Base-by-base conservation (phyloP, 2,329 filamentous ascomycete species). In the Trichocomaceae sp. region DNA sequence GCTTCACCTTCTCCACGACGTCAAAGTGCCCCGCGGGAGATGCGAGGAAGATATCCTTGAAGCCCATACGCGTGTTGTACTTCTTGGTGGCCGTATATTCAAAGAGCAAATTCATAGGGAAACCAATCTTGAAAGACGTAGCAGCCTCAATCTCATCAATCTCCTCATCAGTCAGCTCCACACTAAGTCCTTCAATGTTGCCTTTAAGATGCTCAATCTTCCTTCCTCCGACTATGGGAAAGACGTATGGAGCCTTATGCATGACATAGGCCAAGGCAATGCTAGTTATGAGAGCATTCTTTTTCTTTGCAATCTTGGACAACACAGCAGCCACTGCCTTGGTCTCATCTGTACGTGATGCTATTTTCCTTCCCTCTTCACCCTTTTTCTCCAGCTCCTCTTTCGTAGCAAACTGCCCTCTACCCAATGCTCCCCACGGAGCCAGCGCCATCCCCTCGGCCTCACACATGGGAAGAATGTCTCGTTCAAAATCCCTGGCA, bases 381-480 rank as follows among this genome's bases (percentile, higher is more conserved):
- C n/a, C n/a, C n/a, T n/a, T n/a, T n/a, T n/a, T n/a, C n/a, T n/a
- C n/a, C n/a, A n/a, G n/a, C n/a, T n/a, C n/a, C n/a, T n/a, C n/a
- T n/a, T n/a, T n/a, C n/a, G n/a, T n/a, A n/a, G n/a, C n/a, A n/a
- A n/a, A n/a, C n/a, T n/a, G n/a, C n/a, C n/a, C n/a, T n/a, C n/a
- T n/a, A 15, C 80, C 80, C 5, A 84, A 69, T 0, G 77, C 78
- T 47, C 80, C 83, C 81, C 81, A 87, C 0, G 83, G 82, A 0
- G 75, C 70, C 6, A 84, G 60, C 23, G 67, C 76, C 76, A 74
- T 74, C 19, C 71, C 72, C 52, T 69, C 69, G 54, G 72, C 65
- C 0, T 65, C 62, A 1, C 66, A 66, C 71, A 74, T 73, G n/a
- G 71, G 72, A 48, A 74, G 65, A 17, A 74, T 72, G 0, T 74